Percentiles rank a stretch among this genome's conserved stretches.
Evolutionary conservation across 129 eudicot genomes (phyloP).

Genomic region (Mikania micrantha): DNA sequence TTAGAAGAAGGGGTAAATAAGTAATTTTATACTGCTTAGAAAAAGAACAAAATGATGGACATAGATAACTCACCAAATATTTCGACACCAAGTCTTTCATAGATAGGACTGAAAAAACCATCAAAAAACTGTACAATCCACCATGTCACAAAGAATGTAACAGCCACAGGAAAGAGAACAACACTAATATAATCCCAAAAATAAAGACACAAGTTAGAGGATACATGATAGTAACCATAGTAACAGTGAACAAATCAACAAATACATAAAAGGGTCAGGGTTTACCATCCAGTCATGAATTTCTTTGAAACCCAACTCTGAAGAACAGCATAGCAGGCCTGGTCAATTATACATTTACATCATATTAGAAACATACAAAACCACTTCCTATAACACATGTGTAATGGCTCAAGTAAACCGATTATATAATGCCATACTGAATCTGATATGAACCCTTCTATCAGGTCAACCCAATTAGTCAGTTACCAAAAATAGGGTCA

Average conservation of each 20-base stretch:
- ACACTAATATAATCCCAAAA: slow-evolving; percentile 47
- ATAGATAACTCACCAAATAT: slow-evolving; percentile 62
- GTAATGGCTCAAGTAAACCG: too few relatives aligned
- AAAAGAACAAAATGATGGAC: too few relatives aligned
- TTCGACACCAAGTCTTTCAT: slow-evolving; percentile 80
- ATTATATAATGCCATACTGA: too few relatives aligned
- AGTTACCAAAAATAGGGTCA: too few relatives aligned
- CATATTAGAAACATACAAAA: slow-evolving; percentile 2
- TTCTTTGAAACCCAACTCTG: slow-evolving; percentile 96
- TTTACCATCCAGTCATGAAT: slow-evolving; percentile 95
- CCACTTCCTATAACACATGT: not conserved
- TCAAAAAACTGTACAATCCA: slow-evolving; percentile 95
- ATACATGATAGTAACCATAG: slow-evolving; percentile 1
- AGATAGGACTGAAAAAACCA: slow-evolving; percentile 96
- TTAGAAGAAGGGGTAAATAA: not conserved
- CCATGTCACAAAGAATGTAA: slow-evolving; percentile 87
- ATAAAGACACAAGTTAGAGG: not conserved
- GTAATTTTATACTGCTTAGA: too few relatives aligned
- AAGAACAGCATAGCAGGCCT: slow-evolving; percentile 96
- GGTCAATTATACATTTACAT: slow-evolving; percentile 23
- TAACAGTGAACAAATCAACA: not conserved
- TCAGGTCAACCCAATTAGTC: too few relatives aligned
- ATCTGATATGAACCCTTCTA: too few relatives aligned
- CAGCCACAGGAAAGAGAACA: slow-evolving; percentile 90
- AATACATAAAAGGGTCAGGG: not conserved